A percentile compares a stretch with the other conserved stretches of the same genome.
Conservation (phyloP, 176 grass and related monocot species). For the Chloris gayana region DNA sequence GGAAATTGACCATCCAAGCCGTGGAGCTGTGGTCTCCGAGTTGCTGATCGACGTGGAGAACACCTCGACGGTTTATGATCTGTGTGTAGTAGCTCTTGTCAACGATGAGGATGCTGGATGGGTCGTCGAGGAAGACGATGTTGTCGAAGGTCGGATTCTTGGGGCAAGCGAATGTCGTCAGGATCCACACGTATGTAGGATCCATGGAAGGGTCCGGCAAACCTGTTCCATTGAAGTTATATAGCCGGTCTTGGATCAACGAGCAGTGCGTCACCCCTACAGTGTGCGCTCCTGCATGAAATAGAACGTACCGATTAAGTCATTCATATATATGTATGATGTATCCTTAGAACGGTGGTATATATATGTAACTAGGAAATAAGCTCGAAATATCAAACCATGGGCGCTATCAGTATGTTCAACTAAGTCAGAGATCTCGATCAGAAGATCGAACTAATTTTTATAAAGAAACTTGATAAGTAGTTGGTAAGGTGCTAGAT, state of each 20-base stretch:
- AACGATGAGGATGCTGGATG: slow-evolving; percentile 44
- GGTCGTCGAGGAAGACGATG: slow-evolving; percentile 71
- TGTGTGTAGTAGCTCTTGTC: slow-evolving; percentile 76
- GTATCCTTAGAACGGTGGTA: not conserved
- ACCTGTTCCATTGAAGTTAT: slow-evolving; percentile 62
- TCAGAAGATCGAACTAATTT: not conserved
- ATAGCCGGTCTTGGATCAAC: slow-evolving; percentile 55
- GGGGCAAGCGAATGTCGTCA: slow-evolving; percentile 52
- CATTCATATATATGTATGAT: not conserved
- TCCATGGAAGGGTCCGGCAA: slow-evolving; percentile 67
- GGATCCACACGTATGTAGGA: slow-evolving; percentile 33
- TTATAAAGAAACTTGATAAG: not conserved
- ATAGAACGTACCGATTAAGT: too few species aligned
- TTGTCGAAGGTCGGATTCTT: slow-evolving; percentile 38
- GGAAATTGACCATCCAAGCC: slow-evolving; percentile 45
- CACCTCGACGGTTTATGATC: slow-evolving; percentile 50
- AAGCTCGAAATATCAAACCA: not conserved
- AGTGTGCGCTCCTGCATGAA: slow-evolving; percentile 65
- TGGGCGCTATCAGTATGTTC: not conserved
- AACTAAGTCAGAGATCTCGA: slow-evolving; percentile 33
- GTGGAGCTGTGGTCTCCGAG: slow-evolving; percentile 48
- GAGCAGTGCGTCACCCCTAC: slow-evolving; percentile 89
- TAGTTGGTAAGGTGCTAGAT: not conserved
- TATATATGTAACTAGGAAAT: not conserved
- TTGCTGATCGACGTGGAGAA: slow-evolving; percentile 70